Conservation (phyloP, 1,139 yeast species). For the Saccharomyces hybrid region DNA sequence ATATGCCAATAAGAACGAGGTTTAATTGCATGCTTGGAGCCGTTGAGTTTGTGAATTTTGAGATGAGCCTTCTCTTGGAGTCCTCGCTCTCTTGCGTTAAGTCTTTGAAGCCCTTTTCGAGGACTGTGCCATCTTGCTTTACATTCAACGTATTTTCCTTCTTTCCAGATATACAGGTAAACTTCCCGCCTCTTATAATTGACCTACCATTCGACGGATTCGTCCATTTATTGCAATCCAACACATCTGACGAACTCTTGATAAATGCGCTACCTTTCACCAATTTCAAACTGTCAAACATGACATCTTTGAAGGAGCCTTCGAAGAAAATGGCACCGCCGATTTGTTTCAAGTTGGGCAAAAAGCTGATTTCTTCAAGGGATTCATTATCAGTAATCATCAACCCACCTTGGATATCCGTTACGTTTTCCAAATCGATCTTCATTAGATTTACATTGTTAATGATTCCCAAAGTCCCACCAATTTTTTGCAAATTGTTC, state of each 20-base stretch:
- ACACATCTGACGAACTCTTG: constrained; percentile 40
- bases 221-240: constrained; percentile 56
- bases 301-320: constrained; percentile 53
- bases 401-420: constrained; percentile 68
- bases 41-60: background rate
- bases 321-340: constrained; percentile 71
- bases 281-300: constrained; percentile 46
- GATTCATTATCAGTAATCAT: constrained; percentile 54
- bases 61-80: background rate
- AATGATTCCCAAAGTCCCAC: constrained; percentile 60
- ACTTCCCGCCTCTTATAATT: constrained; percentile 62
- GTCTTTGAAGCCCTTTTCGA: constrained; percentile 10
- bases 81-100: background rate
- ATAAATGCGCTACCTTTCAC: constrained; percentile 68
- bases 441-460: constrained; percentile 43
- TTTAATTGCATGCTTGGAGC: background rate
- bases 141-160: constrained; percentile 36
- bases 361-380: constrained; percentile 47
- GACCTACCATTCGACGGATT: constrained; percentile 40
- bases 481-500: constrained; percentile 48
- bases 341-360: constrained; percentile 49
- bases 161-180: constrained; percentile 47
- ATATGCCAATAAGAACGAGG: background rate
- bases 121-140: constrained; percentile 36
- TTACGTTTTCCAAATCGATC: constrained; percentile 43